phyloP scores from a whole-genome alignment of 2,329 filamentous ascomycete species.

The Dothistroma septosporum region DNA sequence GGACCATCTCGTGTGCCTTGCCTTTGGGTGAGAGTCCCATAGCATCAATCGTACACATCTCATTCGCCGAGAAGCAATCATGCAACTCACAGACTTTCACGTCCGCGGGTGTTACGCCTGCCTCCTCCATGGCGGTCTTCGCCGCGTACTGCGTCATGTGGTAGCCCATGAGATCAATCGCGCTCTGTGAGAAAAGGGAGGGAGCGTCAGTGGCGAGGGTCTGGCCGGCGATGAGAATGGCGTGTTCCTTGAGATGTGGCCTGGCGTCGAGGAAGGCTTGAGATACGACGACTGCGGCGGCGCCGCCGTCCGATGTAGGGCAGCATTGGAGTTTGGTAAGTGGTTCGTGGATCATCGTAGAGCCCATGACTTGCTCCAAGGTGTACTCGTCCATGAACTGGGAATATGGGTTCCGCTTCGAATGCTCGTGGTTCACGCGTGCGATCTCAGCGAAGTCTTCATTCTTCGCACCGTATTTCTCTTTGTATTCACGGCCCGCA shows the following conservation, averaged over 20 bases:
- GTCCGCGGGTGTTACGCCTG: constrained; percentile 61
- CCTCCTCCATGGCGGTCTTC: constrained; percentile 66
- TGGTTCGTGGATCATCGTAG: constrained; percentile 75
- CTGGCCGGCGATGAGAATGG: constrained; percentile 86
- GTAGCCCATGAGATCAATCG: constrained; percentile 87
- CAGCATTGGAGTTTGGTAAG: constrained; percentile 98
- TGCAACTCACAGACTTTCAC: constrained; percentile 87
- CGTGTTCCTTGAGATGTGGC: constrained; percentile 75
- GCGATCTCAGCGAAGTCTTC: constrained; percentile 95
- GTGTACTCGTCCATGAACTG: constrained; percentile 94
- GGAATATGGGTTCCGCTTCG: constrained; percentile 90
- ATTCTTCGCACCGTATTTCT: constrained; percentile 76
- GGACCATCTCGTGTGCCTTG: constrained; percentile 87
- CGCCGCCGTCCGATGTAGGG: constrained; percentile 88
- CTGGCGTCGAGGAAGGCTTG: constrained; percentile 81
- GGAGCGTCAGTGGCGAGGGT: constrained; percentile 80
- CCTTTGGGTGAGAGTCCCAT: constrained; percentile 72
- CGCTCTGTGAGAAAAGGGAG: constrained; percentile 68
- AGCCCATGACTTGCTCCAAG: constrained; percentile 71
- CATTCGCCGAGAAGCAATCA: constrained; percentile 94
- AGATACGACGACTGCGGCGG: constrained; percentile 83
- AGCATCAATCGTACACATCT: constrained; percentile 86
- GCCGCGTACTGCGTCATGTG: constrained; percentile 75
- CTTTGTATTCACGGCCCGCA: constrained; percentile 88
- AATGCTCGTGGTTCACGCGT: constrained; percentile 88